Percentiles rank a stretch among this genome's conserved stretches.
phyloP scores from a whole-genome alignment of 768 basidiomycete genomes.

The Agrocybe pediades region DNA sequence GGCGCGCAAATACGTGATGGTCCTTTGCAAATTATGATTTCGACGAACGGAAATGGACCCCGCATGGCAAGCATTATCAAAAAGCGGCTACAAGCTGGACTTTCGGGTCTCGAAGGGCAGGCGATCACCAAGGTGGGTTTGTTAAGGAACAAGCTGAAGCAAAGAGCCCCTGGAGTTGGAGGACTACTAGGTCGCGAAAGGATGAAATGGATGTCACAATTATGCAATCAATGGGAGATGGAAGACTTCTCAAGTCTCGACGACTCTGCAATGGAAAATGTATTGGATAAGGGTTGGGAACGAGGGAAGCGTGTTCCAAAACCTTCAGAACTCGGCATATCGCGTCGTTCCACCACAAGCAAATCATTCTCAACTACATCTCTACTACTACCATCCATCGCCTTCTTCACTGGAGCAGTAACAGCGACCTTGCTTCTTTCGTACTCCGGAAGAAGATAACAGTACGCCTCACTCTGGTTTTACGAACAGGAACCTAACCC shows the following conservation, averaged over 20 bases:
- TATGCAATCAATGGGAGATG: conserved; percentile 86
- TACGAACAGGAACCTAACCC: background rate
- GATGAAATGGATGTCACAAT: conserved; percentile 90
- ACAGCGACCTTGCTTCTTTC: conserved; percentile 10
- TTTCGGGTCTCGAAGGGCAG: conserved; percentile 73
- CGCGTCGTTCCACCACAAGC: background rate
- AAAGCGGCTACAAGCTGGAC: conserved; percentile 59
- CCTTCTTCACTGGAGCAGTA: conserved; percentile 21
- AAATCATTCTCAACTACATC: conserved; percentile 4
- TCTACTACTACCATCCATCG: conserved; percentile 14
- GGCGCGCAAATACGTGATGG: conserved; percentile 91
- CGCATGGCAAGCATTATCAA: conserved; percentile 86
- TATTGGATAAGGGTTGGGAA: conserved; percentile 91
- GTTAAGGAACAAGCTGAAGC: conserved; percentile 71
- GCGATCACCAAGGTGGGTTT: conserved; percentile 81
- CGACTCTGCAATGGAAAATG: conserved; percentile 57
- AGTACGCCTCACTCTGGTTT: background rate
- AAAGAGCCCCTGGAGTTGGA: conserved; percentile 81
- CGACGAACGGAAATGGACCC: conserved; percentile 92
- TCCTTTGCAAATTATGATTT: conserved; percentile 93
- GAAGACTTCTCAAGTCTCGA: conserved; percentile 77
- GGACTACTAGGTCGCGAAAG: conserved; percentile 74
- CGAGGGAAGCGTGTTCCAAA: conserved; percentile 36
- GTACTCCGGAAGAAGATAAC: conserved; percentile 11
- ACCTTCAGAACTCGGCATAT: conserved; percentile 42